Percentiles rank a stretch among this genome's conserved stretches.
phyloP scores from a whole-genome alignment of 1,284 basidiomycete genomes.

The Apiotrichum gamsii region DNA sequence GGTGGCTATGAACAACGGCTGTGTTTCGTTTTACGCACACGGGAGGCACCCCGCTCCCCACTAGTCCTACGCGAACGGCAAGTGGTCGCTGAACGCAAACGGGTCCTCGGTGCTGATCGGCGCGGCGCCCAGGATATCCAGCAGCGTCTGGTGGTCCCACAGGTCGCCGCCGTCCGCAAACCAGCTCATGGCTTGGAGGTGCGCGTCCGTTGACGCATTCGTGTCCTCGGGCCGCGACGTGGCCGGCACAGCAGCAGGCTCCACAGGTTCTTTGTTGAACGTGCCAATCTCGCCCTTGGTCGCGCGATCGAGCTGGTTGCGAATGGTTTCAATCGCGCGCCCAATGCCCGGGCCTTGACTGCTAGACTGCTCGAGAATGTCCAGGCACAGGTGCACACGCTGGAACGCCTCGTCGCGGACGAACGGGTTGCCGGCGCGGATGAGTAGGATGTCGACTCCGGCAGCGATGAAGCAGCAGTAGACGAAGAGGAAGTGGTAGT shows the following conservation, averaged over 20 bases:
- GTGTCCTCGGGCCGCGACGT: no score
- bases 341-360: conserved; percentile 15
- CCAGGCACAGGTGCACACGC: conserved; percentile 12
- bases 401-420: conserved; percentile 17
- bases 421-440: conserved; percentile 18
- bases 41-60: no score
- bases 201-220: no score
- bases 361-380: conserved; percentile 15
- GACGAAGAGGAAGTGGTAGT: conserved; percentile 13
- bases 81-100: conserved; percentile 8
- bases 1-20: no score
- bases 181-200: conserved; percentile 3
- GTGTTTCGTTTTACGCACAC: no score
- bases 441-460: conserved; percentile 16
- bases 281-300: not conserved
- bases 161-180: conserved; percentile 9
- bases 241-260: not conserved
- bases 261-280: not conserved
- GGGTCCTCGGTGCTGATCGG: conserved; percentile 18
- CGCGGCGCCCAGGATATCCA: conserved; percentile 14
- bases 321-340: conserved; percentile 12
- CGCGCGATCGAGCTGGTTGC: conserved; percentile 9
- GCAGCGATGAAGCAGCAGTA: conserved; percentile 15
- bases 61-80: no score
- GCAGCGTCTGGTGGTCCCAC: conserved; percentile 14